phyloP scores from a whole-genome alignment of 768 basidiomycete species.

The Podaxis carcinomalis region DNA sequence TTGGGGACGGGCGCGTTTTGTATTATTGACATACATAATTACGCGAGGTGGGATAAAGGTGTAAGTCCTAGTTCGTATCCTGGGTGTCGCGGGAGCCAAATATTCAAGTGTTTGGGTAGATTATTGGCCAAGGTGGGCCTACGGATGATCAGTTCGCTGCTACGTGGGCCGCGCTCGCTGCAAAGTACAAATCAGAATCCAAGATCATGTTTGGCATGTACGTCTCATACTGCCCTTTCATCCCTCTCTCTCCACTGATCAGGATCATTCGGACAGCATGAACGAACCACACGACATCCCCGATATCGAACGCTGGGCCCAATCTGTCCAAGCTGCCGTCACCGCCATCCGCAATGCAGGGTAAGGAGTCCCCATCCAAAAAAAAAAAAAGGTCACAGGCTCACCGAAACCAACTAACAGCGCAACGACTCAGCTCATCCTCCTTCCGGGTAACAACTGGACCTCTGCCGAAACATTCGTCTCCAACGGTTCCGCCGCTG shows the following conservation, averaged over 20 bases:
- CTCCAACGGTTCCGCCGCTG: slow-evolving; percentile 45
- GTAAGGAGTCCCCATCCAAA: slow-evolving; percentile 16
- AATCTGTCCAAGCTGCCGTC: slow-evolving; percentile 53
- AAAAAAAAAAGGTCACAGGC: neutral
- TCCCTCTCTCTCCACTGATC: neutral
- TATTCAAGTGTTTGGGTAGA: slow-evolving; percentile 20
- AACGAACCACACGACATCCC: slow-evolving; percentile 63
- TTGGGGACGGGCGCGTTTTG: slow-evolving; percentile 46
- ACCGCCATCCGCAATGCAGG: slow-evolving; percentile 57
- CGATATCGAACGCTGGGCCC: slow-evolving; percentile 43
- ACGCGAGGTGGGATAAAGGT: slow-evolving; percentile 49
- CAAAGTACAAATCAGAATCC: slow-evolving; percentile 36
- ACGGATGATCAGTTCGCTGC: slow-evolving; percentile 48
- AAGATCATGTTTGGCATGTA: slow-evolving; percentile 48
- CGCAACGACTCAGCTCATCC: slow-evolving; percentile 50
- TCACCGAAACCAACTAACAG: slow-evolving; percentile 19
- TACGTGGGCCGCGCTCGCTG: slow-evolving; percentile 50
- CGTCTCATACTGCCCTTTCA: slow-evolving; percentile 13
- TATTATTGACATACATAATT: slow-evolving; percentile 59
- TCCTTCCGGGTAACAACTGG: slow-evolving; percentile 57
- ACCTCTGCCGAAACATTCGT: slow-evolving; percentile 49
- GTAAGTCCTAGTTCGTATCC: slow-evolving; percentile 18
- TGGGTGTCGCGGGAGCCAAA: neutral
- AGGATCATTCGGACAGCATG: slow-evolving; percentile 33
- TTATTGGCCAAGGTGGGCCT: slow-evolving; percentile 63